These are phyloP conservation scores for Coemansia sp. DNA, from an alignment of 192 early-diverging fungal genomes.

Conservation along the genomic window DNA sequence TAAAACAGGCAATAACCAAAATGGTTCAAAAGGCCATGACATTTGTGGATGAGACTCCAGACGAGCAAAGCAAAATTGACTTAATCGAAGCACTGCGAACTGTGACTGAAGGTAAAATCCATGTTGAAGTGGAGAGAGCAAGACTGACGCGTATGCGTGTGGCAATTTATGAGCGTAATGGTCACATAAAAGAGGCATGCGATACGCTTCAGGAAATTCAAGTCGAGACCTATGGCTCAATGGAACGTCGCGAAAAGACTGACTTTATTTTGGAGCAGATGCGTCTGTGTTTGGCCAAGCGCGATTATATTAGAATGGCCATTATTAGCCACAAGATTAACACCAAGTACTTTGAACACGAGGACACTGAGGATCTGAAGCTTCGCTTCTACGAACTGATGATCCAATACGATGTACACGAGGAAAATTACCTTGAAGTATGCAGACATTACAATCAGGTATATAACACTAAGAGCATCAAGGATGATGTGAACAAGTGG, in stretches of 20 bases:
- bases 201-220: constrained; percentile 96
- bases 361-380: constrained; percentile 77
- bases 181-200: constrained; percentile 85
- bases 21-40: constrained; percentile 95
- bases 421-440: constrained; percentile 82
- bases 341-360: constrained; percentile 85
- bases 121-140: constrained; percentile 98
- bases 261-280: constrained; percentile 99
- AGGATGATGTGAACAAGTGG: constrained; percentile 77
- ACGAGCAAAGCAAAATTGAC: constrained; percentile 80
- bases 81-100: constrained; percentile 91
- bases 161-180: constrained; percentile 87
- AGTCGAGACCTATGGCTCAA: constrained; percentile 98
- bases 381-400: constrained; percentile 94
- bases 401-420: constrained; percentile 93
- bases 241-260: constrained; percentile 98
- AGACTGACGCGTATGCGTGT: constrained; percentile 87
- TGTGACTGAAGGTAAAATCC: constrained; percentile 99
- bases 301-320: constrained; percentile 86
- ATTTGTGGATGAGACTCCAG: constrained; percentile 82
- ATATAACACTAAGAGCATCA: constrained; percentile 80
- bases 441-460: constrained; percentile 93
- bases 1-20: constrained; percentile 91
- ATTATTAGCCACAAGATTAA: constrained; percentile 97
- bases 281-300: constrained; percentile 89